A percentile compares a stretch with the other conserved stretches of the same genome.
Conservation (phyloP, 257 asterid species). For the Striga asiatica region DNA sequence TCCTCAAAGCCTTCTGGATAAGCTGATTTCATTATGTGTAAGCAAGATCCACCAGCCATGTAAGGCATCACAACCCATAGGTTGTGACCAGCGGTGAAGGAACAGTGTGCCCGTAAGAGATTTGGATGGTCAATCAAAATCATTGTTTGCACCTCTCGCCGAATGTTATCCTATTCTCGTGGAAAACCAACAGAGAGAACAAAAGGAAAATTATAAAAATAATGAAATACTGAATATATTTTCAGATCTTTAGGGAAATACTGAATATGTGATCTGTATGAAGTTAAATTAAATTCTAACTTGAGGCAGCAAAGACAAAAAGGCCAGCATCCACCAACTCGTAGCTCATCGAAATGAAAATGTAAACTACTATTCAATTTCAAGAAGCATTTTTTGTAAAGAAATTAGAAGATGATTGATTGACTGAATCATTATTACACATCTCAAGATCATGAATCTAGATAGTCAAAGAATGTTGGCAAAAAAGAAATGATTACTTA, state of each 20-base stretch:
- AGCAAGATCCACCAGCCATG: conserved; percentile 82
- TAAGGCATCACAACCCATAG: conserved; percentile 84
- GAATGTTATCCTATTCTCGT: conserved; percentile 54
- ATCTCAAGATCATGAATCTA: conserved; percentile 92
- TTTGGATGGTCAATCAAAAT: conserved; percentile 82
- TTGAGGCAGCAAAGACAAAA: conserved; percentile 6
- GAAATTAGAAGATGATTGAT: conserved; percentile 16
- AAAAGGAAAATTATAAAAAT: neutral
- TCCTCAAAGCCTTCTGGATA: conserved; percentile 81
- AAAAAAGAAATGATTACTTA: neutral
- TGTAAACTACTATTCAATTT: neutral
- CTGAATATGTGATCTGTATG: neutral
- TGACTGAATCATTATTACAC: conserved; percentile 79
- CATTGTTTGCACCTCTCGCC: conserved; percentile 85
- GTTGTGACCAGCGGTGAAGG: conserved; percentile 64
- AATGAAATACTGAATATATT: neutral
- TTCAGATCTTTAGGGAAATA: neutral
- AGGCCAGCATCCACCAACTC: neutral
- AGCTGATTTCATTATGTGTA: conserved; percentile 66
- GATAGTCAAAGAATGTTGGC: conserved; percentile 39
- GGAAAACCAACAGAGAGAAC: neutral
- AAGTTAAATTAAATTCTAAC: neutral
- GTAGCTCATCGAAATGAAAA: neutral
- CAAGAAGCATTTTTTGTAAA: neutral
- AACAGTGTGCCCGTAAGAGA: conserved; percentile 78